Evolutionary conservation across 2,329 filamentous ascomycete genomes (phyloP), one percentile per base, ranked within the genome.

Genomic region (Grosmannia huntii): DNA sequence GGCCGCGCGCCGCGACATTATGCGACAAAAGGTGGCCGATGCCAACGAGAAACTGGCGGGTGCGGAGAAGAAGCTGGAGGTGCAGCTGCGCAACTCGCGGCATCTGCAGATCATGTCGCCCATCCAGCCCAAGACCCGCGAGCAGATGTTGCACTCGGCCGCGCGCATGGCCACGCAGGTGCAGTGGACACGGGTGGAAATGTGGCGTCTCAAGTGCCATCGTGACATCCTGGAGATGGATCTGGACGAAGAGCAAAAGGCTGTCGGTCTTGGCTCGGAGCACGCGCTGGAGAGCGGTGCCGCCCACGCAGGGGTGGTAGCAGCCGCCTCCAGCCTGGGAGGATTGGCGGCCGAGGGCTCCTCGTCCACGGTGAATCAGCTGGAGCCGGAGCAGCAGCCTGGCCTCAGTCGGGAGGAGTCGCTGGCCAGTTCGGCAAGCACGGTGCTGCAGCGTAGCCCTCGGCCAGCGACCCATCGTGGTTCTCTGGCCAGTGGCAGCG

Each of bases 171-270:
- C 91, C 58, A 90, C 90, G 4, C 90, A 92, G 68, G 74, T 99
- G 60, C 95, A 94, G 69, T 96, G 92, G 92, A 85, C 86, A n/a
- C 81, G 92, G 61, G 86, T 95, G 68, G 90, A 96, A 64, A 94
- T 96, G 23, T 96, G 91, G 90, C 87, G 85, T 57, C 81, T 92
- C 65, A 92, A 84, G 52, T 96, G 91, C 63, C 91, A 99, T 70
- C 85, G 86, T 49, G 92, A 96, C 65, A 91, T 97, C 60, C 74
- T 99, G 23, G 76, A 84, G 5, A 80, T 90, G 70, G 94, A 99
- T 68, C 75, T 97, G 10, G 87, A 92, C 57, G 89, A 96, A 64
- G 91, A 96, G 66, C 76, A 69, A 59, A 73, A 76, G 50, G 68
- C 69, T 58, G 69, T 71, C 46, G 68, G 68, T 0, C 66, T 71